Percentiles rank a stretch among this genome's conserved stretches.
Conservation (phyloP, 306 rosid species). For the Vigna trinervia region DNA sequence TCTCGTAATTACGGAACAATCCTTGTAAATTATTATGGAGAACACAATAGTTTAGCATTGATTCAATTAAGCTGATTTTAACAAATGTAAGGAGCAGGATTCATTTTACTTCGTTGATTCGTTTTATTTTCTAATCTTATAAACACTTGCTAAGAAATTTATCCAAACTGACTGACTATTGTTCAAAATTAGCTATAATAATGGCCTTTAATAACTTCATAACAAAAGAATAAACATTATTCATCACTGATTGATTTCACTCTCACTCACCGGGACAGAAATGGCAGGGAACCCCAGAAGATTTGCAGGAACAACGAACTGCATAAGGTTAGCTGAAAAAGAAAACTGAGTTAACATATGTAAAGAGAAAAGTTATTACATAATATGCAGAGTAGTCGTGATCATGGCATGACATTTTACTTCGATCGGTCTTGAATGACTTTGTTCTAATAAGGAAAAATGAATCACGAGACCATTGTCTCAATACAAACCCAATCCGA, state of each 20-base stretch:
- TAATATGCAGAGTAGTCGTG: too few species aligned
- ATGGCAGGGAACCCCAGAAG: slow-evolving; percentile 95
- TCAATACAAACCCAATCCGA: too few species aligned
- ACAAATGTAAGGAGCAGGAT: neutral
- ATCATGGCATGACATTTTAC: too few species aligned
- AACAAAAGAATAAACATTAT: slow-evolving; percentile 11
- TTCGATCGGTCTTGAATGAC: too few species aligned
- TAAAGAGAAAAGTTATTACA: slow-evolving; percentile 14
- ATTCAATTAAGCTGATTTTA: neutral
- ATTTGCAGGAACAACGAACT: slow-evolving; percentile 71
- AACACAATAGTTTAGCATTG: neutral
- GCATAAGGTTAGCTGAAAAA: slow-evolving; percentile 81
- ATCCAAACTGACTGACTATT: neutral
- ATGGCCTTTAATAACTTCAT: slow-evolving; percentile 23
- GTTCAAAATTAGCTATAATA: slow-evolving; percentile 3
- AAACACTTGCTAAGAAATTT: neutral
- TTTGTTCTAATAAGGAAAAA: too few species aligned
- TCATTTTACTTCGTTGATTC: neutral
- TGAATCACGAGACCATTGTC: too few species aligned
- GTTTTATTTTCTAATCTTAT: neutral
- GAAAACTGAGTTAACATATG: slow-evolving; percentile 26
- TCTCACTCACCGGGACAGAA: slow-evolving; percentile 81
- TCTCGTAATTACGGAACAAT: neutral
- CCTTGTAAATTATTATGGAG: neutral
- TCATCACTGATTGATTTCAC: slow-evolving; percentile 13